Evolutionary conservation across 2,329 filamentous ascomycete species (phyloP).

Genomic region (Aspergillus intermedius): DNA sequence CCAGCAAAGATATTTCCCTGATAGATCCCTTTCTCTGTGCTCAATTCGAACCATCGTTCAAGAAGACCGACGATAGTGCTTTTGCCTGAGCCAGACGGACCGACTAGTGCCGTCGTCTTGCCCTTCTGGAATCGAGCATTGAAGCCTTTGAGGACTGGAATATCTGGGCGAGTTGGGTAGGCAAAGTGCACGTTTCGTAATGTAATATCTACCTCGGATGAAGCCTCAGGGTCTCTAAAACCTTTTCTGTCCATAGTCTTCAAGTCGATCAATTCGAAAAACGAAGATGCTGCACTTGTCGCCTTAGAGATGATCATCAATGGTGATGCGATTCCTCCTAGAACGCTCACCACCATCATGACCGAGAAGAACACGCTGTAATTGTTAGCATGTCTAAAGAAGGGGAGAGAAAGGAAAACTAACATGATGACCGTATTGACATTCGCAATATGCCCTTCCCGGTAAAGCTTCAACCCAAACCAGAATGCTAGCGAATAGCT

Average conservation of each 20-base stretch:
- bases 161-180: constrained; percentile 51
- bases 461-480: constrained; percentile 31
- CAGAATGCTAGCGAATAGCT: constrained; percentile 33
- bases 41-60: constrained; percentile 38
- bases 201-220: constrained; percentile 49
- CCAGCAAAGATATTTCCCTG: constrained; percentile 49
- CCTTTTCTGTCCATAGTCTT: constrained; percentile 24
- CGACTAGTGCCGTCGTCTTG: constrained; percentile 40
- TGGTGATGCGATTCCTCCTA: constrained; percentile 17
- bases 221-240: constrained; percentile 46
- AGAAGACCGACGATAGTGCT: constrained; percentile 40
- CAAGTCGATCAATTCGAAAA: constrained; percentile 27
- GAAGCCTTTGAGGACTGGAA: constrained; percentile 30
- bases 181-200: constrained; percentile 63
- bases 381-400: not conserved
- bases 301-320: constrained; percentile 25
- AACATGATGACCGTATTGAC: constrained; percentile 34
- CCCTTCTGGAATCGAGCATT: constrained; percentile 27
- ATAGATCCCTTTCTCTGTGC: constrained; percentile 3
- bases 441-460: constrained; percentile 26
- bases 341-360: constrained; percentile 6
- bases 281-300: constrained; percentile 15
- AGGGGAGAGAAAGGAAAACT: not conserved
- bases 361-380: constrained; percentile 13
- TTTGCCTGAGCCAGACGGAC: constrained; percentile 41